Percentiles rank a stretch among this genome's conserved stretches.
Conservation (phyloP, 345 rosid genomes). For the Camelina hispida region DNA sequence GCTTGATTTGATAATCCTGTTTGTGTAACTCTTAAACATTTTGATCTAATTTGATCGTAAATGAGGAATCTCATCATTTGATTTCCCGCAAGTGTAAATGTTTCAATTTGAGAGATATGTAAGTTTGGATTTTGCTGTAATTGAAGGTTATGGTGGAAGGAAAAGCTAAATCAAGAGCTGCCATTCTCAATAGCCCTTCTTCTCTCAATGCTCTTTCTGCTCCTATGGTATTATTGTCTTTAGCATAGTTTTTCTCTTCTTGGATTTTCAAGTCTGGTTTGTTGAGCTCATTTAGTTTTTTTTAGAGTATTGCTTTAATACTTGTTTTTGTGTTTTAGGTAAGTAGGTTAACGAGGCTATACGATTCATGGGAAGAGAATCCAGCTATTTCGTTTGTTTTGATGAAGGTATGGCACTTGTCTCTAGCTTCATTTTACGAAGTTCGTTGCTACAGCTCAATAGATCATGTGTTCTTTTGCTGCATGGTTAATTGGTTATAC, state of each 20-base stretch:
- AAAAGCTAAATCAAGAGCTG: conserved; percentile 86
- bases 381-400: conserved; percentile 80
- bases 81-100: conserved; percentile 14
- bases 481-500: neutral
- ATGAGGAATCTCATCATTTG: neutral
- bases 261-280: neutral
- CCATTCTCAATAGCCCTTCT: conserved; percentile 73
- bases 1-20: neutral
- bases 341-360: conserved; percentile 72
- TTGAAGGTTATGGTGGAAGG: conserved; percentile 86
- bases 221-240: conserved; percentile 63
- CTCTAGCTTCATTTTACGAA: conserved; percentile 7
- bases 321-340: conserved; percentile 47
- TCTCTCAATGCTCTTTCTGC: conserved; percentile 78
- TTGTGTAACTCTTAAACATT: neutral
- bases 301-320: neutral
- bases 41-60: neutral
- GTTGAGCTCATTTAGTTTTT: neutral
- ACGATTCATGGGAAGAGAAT: conserved; percentile 96
- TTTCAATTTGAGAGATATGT: neutral
- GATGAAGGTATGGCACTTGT: conserved; percentile 68
- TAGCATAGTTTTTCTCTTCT: neutral
- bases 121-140: conserved; percentile 18
- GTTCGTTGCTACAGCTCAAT: neutral
- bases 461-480: neutral